Evolutionary conservation across 805 yeast genomes (phyloP), one percentile per base, ranked within the genome.

Genomic region (Clavispora vitiphila): DNA sequence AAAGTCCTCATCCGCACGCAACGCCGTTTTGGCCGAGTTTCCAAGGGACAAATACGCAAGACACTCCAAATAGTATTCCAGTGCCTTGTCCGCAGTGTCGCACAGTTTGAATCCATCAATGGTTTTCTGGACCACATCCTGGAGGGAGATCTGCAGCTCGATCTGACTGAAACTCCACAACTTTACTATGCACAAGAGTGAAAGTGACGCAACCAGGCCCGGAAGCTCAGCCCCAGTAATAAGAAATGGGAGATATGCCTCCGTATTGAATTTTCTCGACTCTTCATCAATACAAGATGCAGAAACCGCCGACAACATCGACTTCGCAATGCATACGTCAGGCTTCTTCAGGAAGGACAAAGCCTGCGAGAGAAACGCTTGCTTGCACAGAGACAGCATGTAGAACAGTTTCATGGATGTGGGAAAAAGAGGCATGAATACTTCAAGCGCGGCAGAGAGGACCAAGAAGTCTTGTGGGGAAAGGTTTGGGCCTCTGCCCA

Each of bases 151-250:
- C n/a, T 37, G 48, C 22, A 39, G 26, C 23, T 51, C 55, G 21
- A 48, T 41, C 16, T 47, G 40, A n/a, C 49, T 41, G 39, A 51
- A 49, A 34, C 38, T 46, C 55, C 55, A 51, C n/a, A 51, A 29
- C 35, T 51, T 51, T 24, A 50, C 52, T 6, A 50, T 38, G 38
- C 55, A 45, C 8, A 51, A 35, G 18, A 48, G 48, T 16, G 54
- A 48, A 3, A 48, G 41, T 2, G 52, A 42, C 36, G 34, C 21
- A 1, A 49, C 34, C 2, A 11, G 21, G 22, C 34, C 15, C 10
- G 35, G 32, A 4, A 42, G 29, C 7, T 39, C 35, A 0, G 44
- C 32, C 4, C 55, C 55, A 2, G 43, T 43, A 9, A 49, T 40
- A 8, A 51, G 40, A 30, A 49, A 43, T 12, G 34, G 40, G 11